Base-by-base conservation (phyloP, 176 grass and related monocot species). In the Hordeum marinum region DNA sequence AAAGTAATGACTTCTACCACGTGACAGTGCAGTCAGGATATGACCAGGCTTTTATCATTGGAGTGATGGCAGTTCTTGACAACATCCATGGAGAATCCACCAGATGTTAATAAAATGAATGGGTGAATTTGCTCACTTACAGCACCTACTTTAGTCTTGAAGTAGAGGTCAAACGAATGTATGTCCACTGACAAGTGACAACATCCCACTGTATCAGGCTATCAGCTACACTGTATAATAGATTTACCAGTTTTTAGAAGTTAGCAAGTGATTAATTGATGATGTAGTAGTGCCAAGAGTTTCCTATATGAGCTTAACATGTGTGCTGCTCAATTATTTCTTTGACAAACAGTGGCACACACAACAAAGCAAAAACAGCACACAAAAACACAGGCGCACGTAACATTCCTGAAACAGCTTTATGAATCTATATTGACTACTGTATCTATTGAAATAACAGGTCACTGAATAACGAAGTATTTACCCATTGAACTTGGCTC, bases 61-160 rank as follows among this genome's bases (percentile, higher is more conserved):
- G 86, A 8, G 87, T 92, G 76, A 89, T 94, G 79, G 96, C 91
- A 61, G 76, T 96, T 75, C 96, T 98, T 79, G 96, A 98, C 71
- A 95, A 96, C 80, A 96, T 96, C 37, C 67, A 94, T 64, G 91
- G 91, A 65, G 96, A 98, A 89, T 98, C 96, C 9, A 98, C 96
- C 42, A 94, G 86, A 82, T 98, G 96, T 74, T 94, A 80, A 75
- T 35, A 80, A 66, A 17, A 80, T 68, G 21, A 32, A 83, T 64
- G 14, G 63, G 39, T 58, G 45, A 86, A 61, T 66, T 35, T 80
- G 36, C 59, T 50, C 37, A 65, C 63, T 48, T 90, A 21, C 39
- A 84, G 39, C 23, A 42, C 17, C 27, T 80, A 80, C 61, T 69
- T 80, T 84, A 46, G 15, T 34, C 31, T 81, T 63, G 8, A 81